Evolutionary conservation across 495 filamentous ascomycete species (phyloP), one percentile per base, ranked within the genome.

Genomic region (Clohesyomyces aquaticus): DNA sequence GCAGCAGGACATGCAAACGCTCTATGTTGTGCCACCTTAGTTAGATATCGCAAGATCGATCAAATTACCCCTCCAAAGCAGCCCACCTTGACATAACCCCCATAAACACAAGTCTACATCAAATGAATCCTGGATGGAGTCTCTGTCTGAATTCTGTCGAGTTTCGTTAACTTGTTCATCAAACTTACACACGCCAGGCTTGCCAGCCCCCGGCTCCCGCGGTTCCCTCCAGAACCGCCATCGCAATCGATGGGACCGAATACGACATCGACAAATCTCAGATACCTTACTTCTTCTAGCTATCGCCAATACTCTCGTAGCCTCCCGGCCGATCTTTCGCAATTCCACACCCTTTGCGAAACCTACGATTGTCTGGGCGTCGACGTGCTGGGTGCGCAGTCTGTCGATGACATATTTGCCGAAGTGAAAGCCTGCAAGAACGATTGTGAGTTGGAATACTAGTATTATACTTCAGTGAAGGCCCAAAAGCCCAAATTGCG

Each of bases 331-430:
- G 42, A 46, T 4, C 42, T 46, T 3, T 46, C 42, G 4, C 42
- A 46, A 46, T 19, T 18, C 42, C 42, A 46, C 4, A 46, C 22
- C 22, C 42, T 46, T 3, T 4, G 42, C 42, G 42, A 46, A 16
- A 46, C 42, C 16, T 46, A 46, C 14, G 42, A 46, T 46, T 46
- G n/a, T 16, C 42, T 46, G 16, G 42, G 42, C 16, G 16, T 46
- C 42, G 42, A 46, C 14, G 42, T 46, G 4, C 16, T 46, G 14
- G 4, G 14, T 19, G 42, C 16, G 16, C 42, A 46, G 14, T 46
- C 42, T 19, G 16, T 46, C 14, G 42, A 46, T 19, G 42, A 46
- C 14, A 46, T 46, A 14, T 4, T 46, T 3, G 22, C 42, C 4
- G 42, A 46, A 4, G 4, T 46, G 4, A 46, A 46, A 19, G 14